phyloP scores from a whole-genome alignment of 2,329 filamentous ascomycete species.

The Aspergillus hortae region DNA sequence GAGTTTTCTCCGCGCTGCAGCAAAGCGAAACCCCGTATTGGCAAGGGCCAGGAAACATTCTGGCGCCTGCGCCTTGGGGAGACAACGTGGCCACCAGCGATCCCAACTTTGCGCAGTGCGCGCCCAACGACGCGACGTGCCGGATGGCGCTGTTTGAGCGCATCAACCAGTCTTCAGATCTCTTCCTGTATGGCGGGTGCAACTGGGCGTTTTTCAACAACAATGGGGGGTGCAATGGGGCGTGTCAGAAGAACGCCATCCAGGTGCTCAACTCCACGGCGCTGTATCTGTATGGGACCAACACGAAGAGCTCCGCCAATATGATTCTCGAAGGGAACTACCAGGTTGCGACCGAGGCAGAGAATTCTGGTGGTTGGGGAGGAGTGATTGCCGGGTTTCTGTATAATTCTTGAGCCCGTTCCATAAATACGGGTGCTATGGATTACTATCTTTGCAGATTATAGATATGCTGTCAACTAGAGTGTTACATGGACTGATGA shows the following conservation, averaged over 20 bases:
- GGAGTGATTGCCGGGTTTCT: constrained; percentile 32
- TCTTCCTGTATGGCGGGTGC: constrained; percentile 38
- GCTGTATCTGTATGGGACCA: constrained; percentile 28
- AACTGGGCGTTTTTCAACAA: constrained; percentile 42
- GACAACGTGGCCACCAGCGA: constrained; percentile 19
- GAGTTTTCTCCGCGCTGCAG: constrained; percentile 39
- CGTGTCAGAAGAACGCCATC: constrained; percentile 38
- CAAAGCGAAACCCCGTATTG: constrained; percentile 33
- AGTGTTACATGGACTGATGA: too few relatives aligned
- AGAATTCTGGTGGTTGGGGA: constrained; percentile 34
- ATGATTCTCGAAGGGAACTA: constrained; percentile 24
- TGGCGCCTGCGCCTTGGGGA: constrained; percentile 27
- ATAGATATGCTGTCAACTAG: background rate
- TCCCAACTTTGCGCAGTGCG: constrained; percentile 27
- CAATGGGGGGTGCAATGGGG: constrained; percentile 27
- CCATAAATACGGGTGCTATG: background rate
- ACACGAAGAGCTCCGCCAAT: constrained; percentile 28
- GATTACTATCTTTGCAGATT: too few relatives aligned
- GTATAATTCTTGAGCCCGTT: constrained; percentile 14
- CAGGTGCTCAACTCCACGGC: constrained; percentile 21
- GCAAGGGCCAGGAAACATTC: constrained; percentile 29
- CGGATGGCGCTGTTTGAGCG: constrained; percentile 33
- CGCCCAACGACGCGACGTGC: constrained; percentile 27
- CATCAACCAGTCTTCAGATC: constrained; percentile 25
- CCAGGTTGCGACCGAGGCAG: constrained; percentile 21